Evolutionary conservation across 768 basidiomycete species (phyloP).

Genomic region (Collybia sordida): DNA sequence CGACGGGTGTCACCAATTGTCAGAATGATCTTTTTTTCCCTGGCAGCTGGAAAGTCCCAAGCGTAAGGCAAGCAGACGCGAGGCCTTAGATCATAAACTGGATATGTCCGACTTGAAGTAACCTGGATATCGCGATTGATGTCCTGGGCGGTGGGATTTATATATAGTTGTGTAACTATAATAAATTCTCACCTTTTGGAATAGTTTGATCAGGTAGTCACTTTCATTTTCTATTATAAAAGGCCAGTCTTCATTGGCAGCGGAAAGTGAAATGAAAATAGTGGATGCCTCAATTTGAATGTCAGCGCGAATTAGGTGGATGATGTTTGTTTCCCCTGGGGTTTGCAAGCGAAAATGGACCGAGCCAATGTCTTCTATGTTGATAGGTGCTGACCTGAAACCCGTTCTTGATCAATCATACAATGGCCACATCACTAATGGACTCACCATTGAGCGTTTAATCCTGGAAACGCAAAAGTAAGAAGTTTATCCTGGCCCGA

Average conservation of each 20-base stretch:
- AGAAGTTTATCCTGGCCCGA: constrained; percentile 70
- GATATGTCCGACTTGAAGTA: constrained; percentile 35
- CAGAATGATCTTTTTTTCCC: constrained; percentile 77
- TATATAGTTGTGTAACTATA: constrained; percentile 11
- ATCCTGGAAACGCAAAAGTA: constrained; percentile 83
- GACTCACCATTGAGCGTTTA: constrained; percentile 77
- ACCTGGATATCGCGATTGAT: constrained; percentile 35
- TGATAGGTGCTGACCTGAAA: constrained; percentile 87
- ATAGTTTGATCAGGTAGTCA: constrained; percentile 63
- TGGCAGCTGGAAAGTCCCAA: constrained; percentile 90
- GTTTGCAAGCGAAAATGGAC: constrained; percentile 70
- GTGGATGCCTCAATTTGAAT: constrained; percentile 82
- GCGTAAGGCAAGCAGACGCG: constrained; percentile 68
- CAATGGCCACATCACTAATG: not conserved
- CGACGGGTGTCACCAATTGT: constrained; percentile 59
- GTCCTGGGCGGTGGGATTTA: constrained; percentile 36
- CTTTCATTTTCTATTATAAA: constrained; percentile 90
- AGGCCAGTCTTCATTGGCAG: constrained; percentile 79
- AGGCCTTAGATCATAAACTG: constrained; percentile 56
- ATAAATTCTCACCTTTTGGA: constrained; percentile 63
- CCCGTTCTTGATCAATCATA: not conserved
- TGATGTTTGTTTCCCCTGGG: constrained; percentile 32
- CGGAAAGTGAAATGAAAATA: constrained; percentile 78
- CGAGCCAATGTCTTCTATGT: constrained; percentile 86
- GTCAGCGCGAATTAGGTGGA: constrained; percentile 70